Conservation (phyloP, 345 rosid species). For the Arabidopsis suecica region DNA sequence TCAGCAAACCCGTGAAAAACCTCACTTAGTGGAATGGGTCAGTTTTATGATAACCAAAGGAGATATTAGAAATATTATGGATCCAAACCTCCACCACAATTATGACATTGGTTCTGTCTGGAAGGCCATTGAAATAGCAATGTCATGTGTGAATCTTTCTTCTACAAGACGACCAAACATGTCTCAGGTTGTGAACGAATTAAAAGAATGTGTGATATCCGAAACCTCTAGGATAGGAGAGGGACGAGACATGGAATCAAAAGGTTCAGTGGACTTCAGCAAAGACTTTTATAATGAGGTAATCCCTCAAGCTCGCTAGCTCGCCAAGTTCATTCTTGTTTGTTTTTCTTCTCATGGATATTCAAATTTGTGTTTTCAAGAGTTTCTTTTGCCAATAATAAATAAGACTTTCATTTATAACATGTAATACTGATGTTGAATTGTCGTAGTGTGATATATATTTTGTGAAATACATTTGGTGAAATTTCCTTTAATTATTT, state of each 20-base stretch:
- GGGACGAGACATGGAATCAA: slow-evolving; percentile 4
- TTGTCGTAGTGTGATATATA: too few relatives aligned
- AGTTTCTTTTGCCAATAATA: too few relatives aligned
- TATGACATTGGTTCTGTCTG: slow-evolving; percentile 38
- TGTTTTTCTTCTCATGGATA: not conserved
- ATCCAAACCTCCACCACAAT: slow-evolving; percentile 30
- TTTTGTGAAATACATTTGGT: too few relatives aligned
- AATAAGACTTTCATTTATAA: too few relatives aligned
- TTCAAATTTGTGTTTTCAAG: too few relatives aligned
- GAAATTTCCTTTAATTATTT: too few relatives aligned
- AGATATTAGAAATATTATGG: slow-evolving; percentile 30
- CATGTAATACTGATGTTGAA: too few relatives aligned
- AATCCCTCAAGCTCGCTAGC: slow-evolving; percentile 35
- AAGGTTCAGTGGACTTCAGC: slow-evolving; percentile 6
- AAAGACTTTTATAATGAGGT: not conserved
- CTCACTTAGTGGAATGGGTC: slow-evolving; percentile 39
- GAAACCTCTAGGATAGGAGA: slow-evolving; percentile 18
- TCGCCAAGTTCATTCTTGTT: not conserved
- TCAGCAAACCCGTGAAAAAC: slow-evolving; percentile 17
- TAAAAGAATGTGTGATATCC: slow-evolving; percentile 39
- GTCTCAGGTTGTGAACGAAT: slow-evolving; percentile 34
- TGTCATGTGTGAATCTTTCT: slow-evolving; percentile 36
- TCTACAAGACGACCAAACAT: slow-evolving; percentile 44
- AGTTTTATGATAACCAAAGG: slow-evolving; percentile 25
- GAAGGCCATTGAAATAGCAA: slow-evolving; percentile 40